Evolutionary conservation across 768 basidiomycete species (phyloP).

Genomic region (Pleurotus djamor): DNA sequence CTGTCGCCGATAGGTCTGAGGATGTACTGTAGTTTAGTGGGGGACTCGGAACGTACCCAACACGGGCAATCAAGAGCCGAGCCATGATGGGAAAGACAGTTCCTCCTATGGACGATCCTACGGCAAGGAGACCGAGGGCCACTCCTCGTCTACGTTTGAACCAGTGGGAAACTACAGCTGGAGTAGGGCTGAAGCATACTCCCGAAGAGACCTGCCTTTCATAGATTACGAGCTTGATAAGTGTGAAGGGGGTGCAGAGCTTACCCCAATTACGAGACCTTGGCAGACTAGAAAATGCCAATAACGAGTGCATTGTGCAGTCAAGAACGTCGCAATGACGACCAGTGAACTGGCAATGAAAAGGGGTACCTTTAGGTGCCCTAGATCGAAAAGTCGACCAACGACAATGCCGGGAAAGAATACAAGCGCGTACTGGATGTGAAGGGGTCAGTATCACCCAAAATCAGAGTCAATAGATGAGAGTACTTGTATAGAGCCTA

Average conservation of each 20-base stretch:
- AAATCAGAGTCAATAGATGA: background rate
- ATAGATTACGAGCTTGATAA: background rate
- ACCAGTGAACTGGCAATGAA: conserved; percentile 45
- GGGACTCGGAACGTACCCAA: conserved; percentile 28
- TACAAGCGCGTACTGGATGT: conserved; percentile 53
- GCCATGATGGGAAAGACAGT: conserved; percentile 63
- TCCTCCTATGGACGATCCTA: conserved; percentile 70
- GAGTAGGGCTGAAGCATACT: conserved; percentile 59
- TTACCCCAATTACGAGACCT: conserved; percentile 63
- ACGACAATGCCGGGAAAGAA: conserved; percentile 62
- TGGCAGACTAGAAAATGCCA: conserved; percentile 83
- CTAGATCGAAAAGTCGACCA: conserved; percentile 74
- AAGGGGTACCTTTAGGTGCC: conserved; percentile 55
- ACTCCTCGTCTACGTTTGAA: conserved; percentile 59
- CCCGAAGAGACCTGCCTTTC: conserved; percentile 43
- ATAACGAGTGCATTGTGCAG: conserved; percentile 67
- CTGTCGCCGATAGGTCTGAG: conserved; percentile 26
- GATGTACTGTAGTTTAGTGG: background rate
- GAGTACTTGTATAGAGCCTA: conserved; percentile 69
- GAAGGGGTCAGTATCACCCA: background rate
- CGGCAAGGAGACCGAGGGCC: conserved; percentile 62
- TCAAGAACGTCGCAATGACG: conserved; percentile 58
- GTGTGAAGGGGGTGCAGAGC: conserved; percentile 23
- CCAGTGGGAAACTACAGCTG: conserved; percentile 69
- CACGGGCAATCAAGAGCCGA: conserved; percentile 47